phyloP scores from a whole-genome alignment of 352 stramenopile species.

The Blastocystis hominis region DNA sequence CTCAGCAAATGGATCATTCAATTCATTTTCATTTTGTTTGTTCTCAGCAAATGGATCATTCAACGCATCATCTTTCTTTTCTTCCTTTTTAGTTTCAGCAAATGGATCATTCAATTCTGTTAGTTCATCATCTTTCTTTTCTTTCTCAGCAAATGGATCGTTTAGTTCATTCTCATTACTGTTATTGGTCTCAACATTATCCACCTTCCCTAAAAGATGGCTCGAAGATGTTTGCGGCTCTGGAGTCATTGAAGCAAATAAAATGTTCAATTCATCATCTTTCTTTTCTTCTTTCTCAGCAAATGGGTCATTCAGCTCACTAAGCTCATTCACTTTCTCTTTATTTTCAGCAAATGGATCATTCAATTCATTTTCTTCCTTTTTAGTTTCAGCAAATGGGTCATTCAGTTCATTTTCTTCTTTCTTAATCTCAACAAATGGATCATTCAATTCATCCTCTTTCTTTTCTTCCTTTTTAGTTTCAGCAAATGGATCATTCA shows the following conservation, averaged over 20 bases:
- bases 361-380: not conserved
- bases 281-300: not conserved
- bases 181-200: not conserved
- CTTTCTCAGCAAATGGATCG: not conserved
- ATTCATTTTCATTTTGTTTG: not conserved
- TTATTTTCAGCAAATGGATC: not conserved
- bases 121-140: not conserved
- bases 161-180: not conserved
- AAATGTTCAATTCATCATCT: not conserved
- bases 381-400: not conserved
- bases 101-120: not conserved
- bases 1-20: slow-evolving; percentile 24
- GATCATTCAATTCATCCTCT: not conserved
- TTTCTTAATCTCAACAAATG: not conserved
- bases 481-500: not conserved
- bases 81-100: not conserved
- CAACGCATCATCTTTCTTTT: not conserved
- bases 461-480: not conserved
- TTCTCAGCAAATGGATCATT: slow-evolving; percentile 13
- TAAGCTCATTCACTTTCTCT: not conserved
- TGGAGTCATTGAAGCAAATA: not conserved
- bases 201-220: too few relatives aligned
- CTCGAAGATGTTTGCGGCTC: too few relatives aligned
- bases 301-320: too few relatives aligned
- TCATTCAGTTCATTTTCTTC: not conserved